Percentiles rank a stretch among this genome's conserved stretches.
Conservation (phyloP, 805 yeast species). For the Ascoidea asiatica region DNA sequence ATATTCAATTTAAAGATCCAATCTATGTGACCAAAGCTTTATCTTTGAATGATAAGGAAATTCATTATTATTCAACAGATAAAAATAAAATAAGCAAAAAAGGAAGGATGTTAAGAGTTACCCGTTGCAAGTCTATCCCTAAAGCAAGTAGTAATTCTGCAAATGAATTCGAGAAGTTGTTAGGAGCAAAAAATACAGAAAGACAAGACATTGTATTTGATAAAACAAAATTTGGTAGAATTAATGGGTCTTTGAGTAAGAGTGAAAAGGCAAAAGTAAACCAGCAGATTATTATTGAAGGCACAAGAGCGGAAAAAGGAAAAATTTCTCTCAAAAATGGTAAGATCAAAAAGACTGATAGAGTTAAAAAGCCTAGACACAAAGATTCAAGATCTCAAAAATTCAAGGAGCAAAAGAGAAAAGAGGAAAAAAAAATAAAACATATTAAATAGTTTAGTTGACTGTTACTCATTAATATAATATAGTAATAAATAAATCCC, state of each 20-base stretch:
- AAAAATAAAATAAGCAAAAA: slow-evolving; percentile 23
- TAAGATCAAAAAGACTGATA: slow-evolving; percentile 31
- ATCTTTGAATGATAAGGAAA: slow-evolving; percentile 56
- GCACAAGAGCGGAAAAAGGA: slow-evolving; percentile 66
- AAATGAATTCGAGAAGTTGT: slow-evolving; percentile 12
- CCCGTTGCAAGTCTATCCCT: slow-evolving; percentile 44
- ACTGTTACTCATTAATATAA: too few relatives aligned
- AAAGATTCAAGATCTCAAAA: too few relatives aligned
- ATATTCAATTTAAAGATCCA: slow-evolving; percentile 74
- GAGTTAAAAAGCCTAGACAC: slow-evolving; percentile 14
- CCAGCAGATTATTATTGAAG: slow-evolving; percentile 44
- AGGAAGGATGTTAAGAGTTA: slow-evolving; percentile 58
- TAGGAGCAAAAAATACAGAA: slow-evolving; percentile 5
- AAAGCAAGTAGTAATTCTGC: slow-evolving; percentile 13
- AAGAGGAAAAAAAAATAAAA: too few relatives aligned
- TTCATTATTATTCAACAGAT: slow-evolving; percentile 21
- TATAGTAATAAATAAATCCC: too few relatives aligned
- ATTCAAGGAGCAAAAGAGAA: too few relatives aligned
- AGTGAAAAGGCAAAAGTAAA: slow-evolving; percentile 69
- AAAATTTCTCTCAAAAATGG: slow-evolving; percentile 36
- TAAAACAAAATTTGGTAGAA: slow-evolving; percentile 71
- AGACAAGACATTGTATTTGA: slow-evolving; percentile 28
- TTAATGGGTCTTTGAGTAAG: slow-evolving; percentile 58
- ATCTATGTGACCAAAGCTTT: slow-evolving; percentile 72
- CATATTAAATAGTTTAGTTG: too few relatives aligned